Evolutionary conservation across 2,329 filamentous ascomycete species (phyloP).

Genomic region (Paecilomyces sp.): DNA sequence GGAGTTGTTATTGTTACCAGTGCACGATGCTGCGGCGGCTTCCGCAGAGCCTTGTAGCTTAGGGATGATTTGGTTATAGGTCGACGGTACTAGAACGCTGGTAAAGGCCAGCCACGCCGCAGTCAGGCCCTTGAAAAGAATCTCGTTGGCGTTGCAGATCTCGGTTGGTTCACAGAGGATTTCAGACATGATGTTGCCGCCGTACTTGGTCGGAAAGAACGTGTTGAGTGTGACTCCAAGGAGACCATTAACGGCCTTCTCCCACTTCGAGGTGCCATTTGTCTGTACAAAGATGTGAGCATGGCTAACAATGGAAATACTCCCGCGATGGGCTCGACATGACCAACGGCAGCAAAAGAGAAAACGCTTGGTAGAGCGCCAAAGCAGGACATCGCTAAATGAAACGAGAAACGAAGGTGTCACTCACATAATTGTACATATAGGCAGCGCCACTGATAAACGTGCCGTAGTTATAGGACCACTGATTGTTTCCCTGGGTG

Average conservation of each 20-base stretch:
- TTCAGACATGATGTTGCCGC: slow-evolving; percentile 56
- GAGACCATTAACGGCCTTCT: slow-evolving; percentile 49
- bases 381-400: background rate
- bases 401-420: background rate
- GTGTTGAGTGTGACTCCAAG: slow-evolving; percentile 39
- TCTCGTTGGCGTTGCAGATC: slow-evolving; percentile 65
- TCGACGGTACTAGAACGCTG: slow-evolving; percentile 56
- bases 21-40: slow-evolving; percentile 58
- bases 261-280: slow-evolving; percentile 48
- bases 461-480: slow-evolving; percentile 54
- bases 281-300: slow-evolving; percentile 22
- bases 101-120: slow-evolving; percentile 59
- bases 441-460: slow-evolving; percentile 50
- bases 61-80: slow-evolving; percentile 48
- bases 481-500: slow-evolving; percentile 46
- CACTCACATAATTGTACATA: slow-evolving; percentile 47
- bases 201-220: slow-evolving; percentile 46
- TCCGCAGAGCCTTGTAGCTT: slow-evolving; percentile 52
- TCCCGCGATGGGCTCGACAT: background rate
- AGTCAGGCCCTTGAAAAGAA: slow-evolving; percentile 66
- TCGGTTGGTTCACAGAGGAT: slow-evolving; percentile 55
- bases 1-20: slow-evolving; percentile 47
- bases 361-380: background rate
- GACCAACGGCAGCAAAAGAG: background rate
- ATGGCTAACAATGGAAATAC: background rate